Evolutionary conservation across 768 basidiomycete species (phyloP), one percentile per base, ranked within the genome.

Genomic region (Hydnum rufescens): DNA sequence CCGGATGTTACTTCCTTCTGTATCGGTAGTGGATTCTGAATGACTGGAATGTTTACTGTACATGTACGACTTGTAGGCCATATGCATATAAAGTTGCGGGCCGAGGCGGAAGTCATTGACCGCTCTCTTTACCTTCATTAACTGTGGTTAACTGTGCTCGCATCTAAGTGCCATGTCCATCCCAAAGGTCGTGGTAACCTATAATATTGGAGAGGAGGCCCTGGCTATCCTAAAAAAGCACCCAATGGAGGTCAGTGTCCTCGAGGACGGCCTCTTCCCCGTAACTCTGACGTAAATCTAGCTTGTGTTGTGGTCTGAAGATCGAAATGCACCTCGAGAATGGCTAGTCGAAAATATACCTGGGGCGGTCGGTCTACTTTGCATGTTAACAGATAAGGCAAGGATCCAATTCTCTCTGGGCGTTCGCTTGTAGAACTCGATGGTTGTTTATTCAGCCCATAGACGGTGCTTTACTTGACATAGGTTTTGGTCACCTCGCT

Each of bases 321-420:
- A 84, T 58, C 58, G 68, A 3, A 60, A 66, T 2, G 81, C 76
- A 53, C 72, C 75, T 34, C 69, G 77, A 16, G 58, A 70, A 22
- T 93, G 87, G 88, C 64, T 92, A 3, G 64, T 88, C 22, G 69
- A 81, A 51, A 81, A 88, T 55, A 68, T 78, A 4, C 63, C 65
- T n/a, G 84, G 80, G 3, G 77, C 80, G 2, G 59, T 64, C 5
- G 90, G 80, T 0, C 47, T 68, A 8, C 55, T 74, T 13, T 69
- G 82, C 23, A 77, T 81, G 69, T 60, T 86, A 1, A 68, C 75
- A 0, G 88, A 92, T 51, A 80, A 78, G 65, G 88, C 82, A 56
- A 32, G 59, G 25, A 46, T 3, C 5, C n/a, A n/a, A n/a, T n/a
- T n/a, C n/a, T n/a, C n/a, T n/a, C n/a, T n/a, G n/a, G n/a, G n/a